phyloP scores from a whole-genome alignment of 2,329 filamentous ascomycete species.

The Xylaria sp. region DNA sequence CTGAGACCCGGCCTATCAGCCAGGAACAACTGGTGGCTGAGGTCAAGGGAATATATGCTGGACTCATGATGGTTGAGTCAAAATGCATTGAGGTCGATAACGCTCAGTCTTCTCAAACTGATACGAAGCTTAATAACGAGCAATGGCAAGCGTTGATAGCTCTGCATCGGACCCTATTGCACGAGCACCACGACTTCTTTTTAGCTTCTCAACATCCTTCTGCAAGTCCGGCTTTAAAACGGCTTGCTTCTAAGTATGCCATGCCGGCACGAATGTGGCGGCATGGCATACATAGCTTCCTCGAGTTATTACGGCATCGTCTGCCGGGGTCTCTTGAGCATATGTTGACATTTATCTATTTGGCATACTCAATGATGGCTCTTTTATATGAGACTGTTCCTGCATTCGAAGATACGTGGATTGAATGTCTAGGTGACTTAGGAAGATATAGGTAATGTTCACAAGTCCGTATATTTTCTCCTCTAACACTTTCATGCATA shows the following conservation, averaged over 20 bases:
- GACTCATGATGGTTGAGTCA: constrained; percentile 85
- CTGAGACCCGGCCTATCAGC: constrained; percentile 68
- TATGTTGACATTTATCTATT: constrained; percentile 90
- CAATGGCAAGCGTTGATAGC: constrained; percentile 89
- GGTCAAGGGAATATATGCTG: constrained; percentile 85
- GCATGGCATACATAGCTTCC: constrained; percentile 86
- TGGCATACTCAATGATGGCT: constrained; percentile 91
- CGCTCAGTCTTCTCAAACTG: constrained; percentile 61
- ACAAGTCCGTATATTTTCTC: constrained; percentile 12
- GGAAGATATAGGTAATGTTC: constrained; percentile 69
- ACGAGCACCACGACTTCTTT: constrained; percentile 89
- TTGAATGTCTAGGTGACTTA: constrained; percentile 90
- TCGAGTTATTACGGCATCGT: constrained; percentile 79
- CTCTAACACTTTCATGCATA: constrained; percentile 41
- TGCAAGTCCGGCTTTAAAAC: constrained; percentile 73
- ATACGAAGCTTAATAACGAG: constrained; percentile 65
- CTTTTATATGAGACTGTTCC: constrained; percentile 87
- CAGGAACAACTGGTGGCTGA: constrained; percentile 84
- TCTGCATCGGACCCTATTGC: constrained; percentile 80
- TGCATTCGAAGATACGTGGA: constrained; percentile 88
- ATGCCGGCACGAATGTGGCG: constrained; percentile 97
- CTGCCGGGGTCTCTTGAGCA: constrained; percentile 83
- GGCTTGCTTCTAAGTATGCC: constrained; percentile 81
- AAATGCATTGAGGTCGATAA: constrained; percentile 88
- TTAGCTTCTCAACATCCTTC: constrained; percentile 87